Evolutionary conservation across 768 basidiomycete species (phyloP), one percentile per base, ranked within the genome.

Genomic region (Tulasnella sp.): DNA sequence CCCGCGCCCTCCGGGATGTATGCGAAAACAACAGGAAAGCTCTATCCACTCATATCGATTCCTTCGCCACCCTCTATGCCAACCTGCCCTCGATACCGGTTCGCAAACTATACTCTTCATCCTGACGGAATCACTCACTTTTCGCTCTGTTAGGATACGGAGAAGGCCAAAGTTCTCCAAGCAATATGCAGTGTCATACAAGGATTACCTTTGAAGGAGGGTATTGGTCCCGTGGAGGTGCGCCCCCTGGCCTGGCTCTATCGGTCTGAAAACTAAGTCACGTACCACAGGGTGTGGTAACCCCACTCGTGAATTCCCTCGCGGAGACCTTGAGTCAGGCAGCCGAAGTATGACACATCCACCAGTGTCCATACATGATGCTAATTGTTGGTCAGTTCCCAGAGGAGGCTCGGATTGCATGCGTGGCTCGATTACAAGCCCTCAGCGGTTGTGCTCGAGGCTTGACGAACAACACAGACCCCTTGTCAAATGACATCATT

Each of bases 121-220:
- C 11, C 11, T 36, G 32, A 39, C 21, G 49, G 54, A 29, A 12
- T 42, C 17, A 15, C 58, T 58, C 39, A 19, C 12, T n/a, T 46
- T n/a, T 35, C 11, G 17, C 25, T 57, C 37, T 21, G 12, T 2
- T 62, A 86, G 83, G 86, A 88, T 63, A 80, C 82, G 19, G 91
- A 94, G 68, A 86, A 86, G 69, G 79, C 81, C 62, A 96, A 93
- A 69, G 87, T 96, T 0, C 72, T 96, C 42, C 86, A 96, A 66
- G 88, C 86, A 0, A 93, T 97, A 50, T 82, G 89, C 1, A 94
- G 91, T 61, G 89, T 97, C 2, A 86, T 96, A 31, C 88, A 96
- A 64, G 93, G 92, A 0, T 69, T 97, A 48, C 83, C 87, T 0
- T 82, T 88, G 0, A 72, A 72, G 39, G 84, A 90, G 40, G 86